These are phyloP conservation scores for Colletotrichum salicis DNA, from an alignment of 2,329 filamentous ascomycete genomes.

Conservation along the genomic window DNA sequence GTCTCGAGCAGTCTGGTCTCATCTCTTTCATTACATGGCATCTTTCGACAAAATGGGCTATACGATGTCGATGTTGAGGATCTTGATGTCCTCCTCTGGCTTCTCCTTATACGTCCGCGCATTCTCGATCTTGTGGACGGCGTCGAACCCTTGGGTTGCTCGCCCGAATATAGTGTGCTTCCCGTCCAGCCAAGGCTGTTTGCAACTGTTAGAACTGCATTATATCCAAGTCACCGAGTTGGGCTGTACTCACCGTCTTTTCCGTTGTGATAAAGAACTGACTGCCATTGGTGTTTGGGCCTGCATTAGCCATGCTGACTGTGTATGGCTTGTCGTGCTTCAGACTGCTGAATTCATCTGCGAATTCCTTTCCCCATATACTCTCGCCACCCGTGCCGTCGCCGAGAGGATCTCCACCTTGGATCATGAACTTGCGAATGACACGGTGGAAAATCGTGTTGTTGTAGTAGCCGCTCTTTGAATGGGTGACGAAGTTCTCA, in stretches of 20 bases:
- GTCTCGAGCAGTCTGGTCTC: slow-evolving; percentile 10
- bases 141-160: slow-evolving; percentile 89
- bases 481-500: slow-evolving; percentile 96
- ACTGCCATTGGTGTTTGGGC: slow-evolving; percentile 92
- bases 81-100: slow-evolving; percentile 96
- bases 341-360: slow-evolving; percentile 90
- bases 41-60: slow-evolving; percentile 44
- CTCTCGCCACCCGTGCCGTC: slow-evolving; percentile 91
- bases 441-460: slow-evolving; percentile 97
- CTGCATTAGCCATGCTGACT: slow-evolving; percentile 97
- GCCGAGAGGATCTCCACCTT: slow-evolving; percentile 83
- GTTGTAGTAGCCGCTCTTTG: slow-evolving; percentile 93
- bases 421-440: slow-evolving; percentile 99
- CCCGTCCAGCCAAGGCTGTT: slow-evolving; percentile 86
- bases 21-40: slow-evolving; percentile 13
- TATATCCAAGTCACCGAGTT: not conserved
- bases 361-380: slow-evolving; percentile 93
- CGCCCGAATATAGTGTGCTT: slow-evolving; percentile 97
- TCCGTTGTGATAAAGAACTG: slow-evolving; percentile 99
- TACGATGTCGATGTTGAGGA: slow-evolving; percentile 82
- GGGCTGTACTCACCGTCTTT: slow-evolving; percentile 75
- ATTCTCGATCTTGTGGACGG: slow-evolving; percentile 96
- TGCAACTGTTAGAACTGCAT: slow-evolving; percentile 19
- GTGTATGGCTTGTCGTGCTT: slow-evolving; percentile 97
- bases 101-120: slow-evolving; percentile 88